Conservation (phyloP, 139 green algal species). For the Spirogloea muscicola region DNA sequence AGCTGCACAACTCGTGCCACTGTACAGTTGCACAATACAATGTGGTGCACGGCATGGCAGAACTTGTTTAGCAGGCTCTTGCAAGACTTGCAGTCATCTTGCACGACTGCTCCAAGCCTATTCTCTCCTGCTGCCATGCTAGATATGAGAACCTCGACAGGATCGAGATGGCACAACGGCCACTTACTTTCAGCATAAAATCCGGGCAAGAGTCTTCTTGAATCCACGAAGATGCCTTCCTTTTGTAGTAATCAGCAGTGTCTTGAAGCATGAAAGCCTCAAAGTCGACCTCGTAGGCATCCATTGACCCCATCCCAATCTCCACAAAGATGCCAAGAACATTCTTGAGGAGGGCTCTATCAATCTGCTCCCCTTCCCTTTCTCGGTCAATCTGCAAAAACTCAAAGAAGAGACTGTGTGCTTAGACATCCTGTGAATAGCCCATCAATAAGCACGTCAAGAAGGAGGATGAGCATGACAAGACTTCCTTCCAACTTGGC, state of each 20-base stretch:
- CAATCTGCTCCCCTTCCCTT: constrained; percentile 89
- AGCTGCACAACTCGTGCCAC: too few species aligned
- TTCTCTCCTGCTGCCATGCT: too few species aligned
- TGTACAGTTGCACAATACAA: not conserved
- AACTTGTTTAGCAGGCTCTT: too few species aligned
- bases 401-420: too few species aligned
- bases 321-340: constrained; percentile 96
- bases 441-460: too few species aligned
- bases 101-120: too few species aligned
- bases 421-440: not conserved
- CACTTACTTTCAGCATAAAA: constrained; percentile 89
- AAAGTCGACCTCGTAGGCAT: constrained; percentile 93
- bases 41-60: too few species aligned
- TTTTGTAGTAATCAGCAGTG: constrained; percentile 79
- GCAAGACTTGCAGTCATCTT: too few species aligned
- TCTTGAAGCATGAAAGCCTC: constrained; percentile 78
- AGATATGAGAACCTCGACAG: too few species aligned
- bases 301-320: constrained; percentile 87
- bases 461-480: too few species aligned
- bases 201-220: constrained; percentile 90
- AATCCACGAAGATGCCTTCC: constrained; percentile 71
- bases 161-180: not conserved
- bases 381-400: constrained; percentile 67
- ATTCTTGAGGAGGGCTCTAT: constrained; percentile 86
- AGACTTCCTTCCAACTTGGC: too few species aligned